These are phyloP conservation scores for Phytopythium kandeliae DNA, from an alignment of 352 stramenopile species.

Conservation along the genomic window DNA sequence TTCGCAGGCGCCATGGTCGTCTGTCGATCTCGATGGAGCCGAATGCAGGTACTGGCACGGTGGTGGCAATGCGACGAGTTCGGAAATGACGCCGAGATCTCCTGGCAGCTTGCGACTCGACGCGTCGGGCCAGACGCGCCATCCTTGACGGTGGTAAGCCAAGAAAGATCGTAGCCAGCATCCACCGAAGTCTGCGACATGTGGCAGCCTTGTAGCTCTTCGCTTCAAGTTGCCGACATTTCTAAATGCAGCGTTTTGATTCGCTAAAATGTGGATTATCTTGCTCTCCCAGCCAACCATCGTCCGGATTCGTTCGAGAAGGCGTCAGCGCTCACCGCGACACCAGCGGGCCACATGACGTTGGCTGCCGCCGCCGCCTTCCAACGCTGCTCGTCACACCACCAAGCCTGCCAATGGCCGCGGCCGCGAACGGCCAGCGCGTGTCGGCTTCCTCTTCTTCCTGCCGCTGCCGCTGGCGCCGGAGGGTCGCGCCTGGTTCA, in stretches of 20 bases:
- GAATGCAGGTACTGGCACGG: neutral
- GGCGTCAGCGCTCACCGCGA: too few relatives aligned
- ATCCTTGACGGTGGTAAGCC: neutral
- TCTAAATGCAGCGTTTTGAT: neutral
- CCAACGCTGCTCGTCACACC: slow-evolving; percentile 3
- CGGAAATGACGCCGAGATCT: neutral
- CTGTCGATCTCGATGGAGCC: neutral
- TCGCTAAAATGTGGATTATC: neutral
- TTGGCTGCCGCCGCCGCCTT: slow-evolving; percentile 1
- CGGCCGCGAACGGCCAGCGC: neutral
- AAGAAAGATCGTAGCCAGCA: neutral
- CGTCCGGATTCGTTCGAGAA: too few relatives aligned
- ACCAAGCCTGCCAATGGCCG: slow-evolving; percentile 3
- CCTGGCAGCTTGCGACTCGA: too few relatives aligned
- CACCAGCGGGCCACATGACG: neutral
- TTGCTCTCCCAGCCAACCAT: too few relatives aligned
- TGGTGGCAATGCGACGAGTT: neutral
- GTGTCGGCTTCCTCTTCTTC: neutral
- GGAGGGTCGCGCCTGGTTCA: neutral
- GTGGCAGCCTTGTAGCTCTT: neutral
- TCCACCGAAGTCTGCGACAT: neutral
- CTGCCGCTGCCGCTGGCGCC: neutral
- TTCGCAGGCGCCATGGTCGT: neutral
- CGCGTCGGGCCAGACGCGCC: too few relatives aligned
- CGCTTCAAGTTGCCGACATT: slow-evolving; percentile 3